Evolutionary conservation across 352 stramenopile species (phyloP).

Genomic region (Globisporangium rhizosaccharum): DNA sequence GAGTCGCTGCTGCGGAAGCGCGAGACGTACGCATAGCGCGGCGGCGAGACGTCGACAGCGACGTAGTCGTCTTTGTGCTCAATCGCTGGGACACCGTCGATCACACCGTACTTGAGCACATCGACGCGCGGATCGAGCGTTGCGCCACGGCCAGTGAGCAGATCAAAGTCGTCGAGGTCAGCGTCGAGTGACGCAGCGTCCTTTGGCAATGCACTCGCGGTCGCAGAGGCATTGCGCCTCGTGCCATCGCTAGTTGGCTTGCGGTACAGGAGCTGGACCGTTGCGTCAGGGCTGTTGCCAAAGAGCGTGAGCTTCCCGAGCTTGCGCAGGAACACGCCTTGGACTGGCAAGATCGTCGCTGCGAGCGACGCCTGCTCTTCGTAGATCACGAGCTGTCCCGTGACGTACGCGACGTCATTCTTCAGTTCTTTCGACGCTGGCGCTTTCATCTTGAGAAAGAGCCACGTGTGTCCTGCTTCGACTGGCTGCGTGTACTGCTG

Average conservation of each 20-base stretch:
- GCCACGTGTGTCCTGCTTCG: constrained; percentile 66
- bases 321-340: constrained; percentile 74
- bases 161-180: constrained; percentile 26
- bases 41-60: constrained; percentile 72
- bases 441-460: constrained; percentile 79
- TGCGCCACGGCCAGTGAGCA: constrained; percentile 2
- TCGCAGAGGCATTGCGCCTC: constrained; percentile 7
- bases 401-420: constrained; percentile 71
- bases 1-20: constrained; percentile 77
- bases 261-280: constrained; percentile 71
- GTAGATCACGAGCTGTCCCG: constrained; percentile 79
- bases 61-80: constrained; percentile 64
- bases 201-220: neutral
- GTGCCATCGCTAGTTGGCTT: constrained; percentile 17
- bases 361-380: constrained; percentile 74
- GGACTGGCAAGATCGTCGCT: constrained; percentile 75
- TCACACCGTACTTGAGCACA: constrained; percentile 50
- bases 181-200: constrained; percentile 4
- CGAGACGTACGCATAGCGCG: constrained; percentile 70
- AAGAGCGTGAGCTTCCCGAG: constrained; percentile 75
- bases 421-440: constrained; percentile 61
- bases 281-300: constrained; percentile 77
- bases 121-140: constrained; percentile 26
- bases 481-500: constrained; percentile 73
- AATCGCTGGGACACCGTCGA: constrained; percentile 58